A percentile compares a stretch with the other conserved stretches of the same genome.
These are phyloP conservation scores for Candida awuae DNA, from an alignment of 805 yeast species.

Conservation along the genomic window DNA sequence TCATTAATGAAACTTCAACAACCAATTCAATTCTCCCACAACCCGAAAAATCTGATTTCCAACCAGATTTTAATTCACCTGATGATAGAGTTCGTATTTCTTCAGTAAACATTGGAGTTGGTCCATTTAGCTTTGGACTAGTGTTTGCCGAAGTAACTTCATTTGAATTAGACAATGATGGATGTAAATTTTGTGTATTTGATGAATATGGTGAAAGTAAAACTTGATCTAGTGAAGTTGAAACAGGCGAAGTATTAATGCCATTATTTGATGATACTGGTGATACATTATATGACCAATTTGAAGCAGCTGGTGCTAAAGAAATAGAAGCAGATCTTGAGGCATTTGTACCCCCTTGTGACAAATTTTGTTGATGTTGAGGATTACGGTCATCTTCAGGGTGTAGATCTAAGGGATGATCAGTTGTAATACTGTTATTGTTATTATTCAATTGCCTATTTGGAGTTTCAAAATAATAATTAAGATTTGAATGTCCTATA, in stretches of 20 bases:
- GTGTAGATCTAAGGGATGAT: background rate
- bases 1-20: constrained; percentile 57
- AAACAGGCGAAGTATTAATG: background rate
- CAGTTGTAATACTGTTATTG: constrained; percentile 5
- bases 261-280: constrained; percentile 1
- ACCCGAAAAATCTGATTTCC: constrained; percentile 87
- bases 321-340: background rate
- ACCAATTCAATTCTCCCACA: constrained; percentile 74
- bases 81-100: constrained; percentile 65
- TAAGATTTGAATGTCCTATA: constrained; percentile 18
- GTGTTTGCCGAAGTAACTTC: constrained; percentile 13
- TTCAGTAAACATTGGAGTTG: constrained; percentile 43
- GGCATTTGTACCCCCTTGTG: no score
- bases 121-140: constrained; percentile 1
- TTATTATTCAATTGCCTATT: constrained; percentile 11
- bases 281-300: constrained; percentile 22
- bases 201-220: background rate
- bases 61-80: constrained; percentile 83
- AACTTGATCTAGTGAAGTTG: constrained; percentile 5
- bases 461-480: constrained; percentile 24
- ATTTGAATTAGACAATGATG: constrained; percentile 10
- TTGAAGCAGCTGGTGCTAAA: constrained; percentile 21
- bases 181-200: background rate
- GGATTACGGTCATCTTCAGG: background rate
- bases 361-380: background rate